Percentiles rank a stretch among this genome's conserved stretches.
These are phyloP conservation scores for Blepharisma japonicum DNA, from an alignment of 73 alveolate species.

Conservation along the genomic window DNA sequence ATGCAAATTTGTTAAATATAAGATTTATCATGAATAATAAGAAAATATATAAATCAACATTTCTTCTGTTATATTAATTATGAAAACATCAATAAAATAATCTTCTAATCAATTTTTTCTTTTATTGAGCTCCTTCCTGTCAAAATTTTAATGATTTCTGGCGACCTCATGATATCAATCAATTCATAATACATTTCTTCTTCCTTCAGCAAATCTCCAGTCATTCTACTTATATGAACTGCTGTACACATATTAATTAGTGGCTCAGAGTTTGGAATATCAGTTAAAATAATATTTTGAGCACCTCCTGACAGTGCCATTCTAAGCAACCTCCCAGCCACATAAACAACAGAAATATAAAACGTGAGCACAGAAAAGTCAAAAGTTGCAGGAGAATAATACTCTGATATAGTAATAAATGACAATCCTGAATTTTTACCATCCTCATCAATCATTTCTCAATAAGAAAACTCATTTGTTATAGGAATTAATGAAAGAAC, in stretches of 20 bases:
- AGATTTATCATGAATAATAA: too few species aligned
- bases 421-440: constrained; percentile 55
- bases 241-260: constrained; percentile 86
- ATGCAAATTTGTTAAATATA: too few species aligned
- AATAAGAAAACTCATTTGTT: neutral
- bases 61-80: too few species aligned
- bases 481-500: neutral
- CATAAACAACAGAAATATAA: constrained; percentile 76
- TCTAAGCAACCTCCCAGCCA: constrained; percentile 69
- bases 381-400: constrained; percentile 62
- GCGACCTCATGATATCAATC: constrained; percentile 93
- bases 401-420: constrained; percentile 69
- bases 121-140: constrained; percentile 69
- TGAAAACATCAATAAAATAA: neutral
- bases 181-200: constrained; percentile 88
- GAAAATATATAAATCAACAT: too few species aligned
- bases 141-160: constrained; percentile 91
- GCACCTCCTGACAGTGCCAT: constrained; percentile 57
- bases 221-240: constrained; percentile 80
- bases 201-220: constrained; percentile 73
- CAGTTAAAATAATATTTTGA: constrained; percentile 59
- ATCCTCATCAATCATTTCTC: constrained; percentile 31
- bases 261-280: constrained; percentile 87
- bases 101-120: neutral
- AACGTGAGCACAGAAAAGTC: constrained; percentile 80